A percentile compares a stretch with the other conserved stretches of the same genome.
phyloP scores from a whole-genome alignment of 371 early-diverging fungal species.

The Blakeslea trispora region DNA sequence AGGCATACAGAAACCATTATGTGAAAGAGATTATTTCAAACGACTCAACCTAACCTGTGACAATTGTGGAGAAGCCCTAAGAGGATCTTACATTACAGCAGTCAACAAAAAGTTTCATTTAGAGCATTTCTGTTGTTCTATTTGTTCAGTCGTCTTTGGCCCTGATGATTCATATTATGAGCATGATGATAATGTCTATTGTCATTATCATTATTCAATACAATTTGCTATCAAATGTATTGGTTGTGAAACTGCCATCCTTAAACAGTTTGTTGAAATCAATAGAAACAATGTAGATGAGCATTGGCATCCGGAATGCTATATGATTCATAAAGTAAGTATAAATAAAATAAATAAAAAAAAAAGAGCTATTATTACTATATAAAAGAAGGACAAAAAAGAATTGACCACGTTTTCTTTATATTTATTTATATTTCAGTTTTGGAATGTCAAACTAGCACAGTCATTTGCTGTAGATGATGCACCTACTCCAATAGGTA shows the following conservation, averaged over 20 bases:
- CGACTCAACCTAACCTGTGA: constrained; percentile 86
- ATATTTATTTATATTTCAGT: constrained; percentile 45
- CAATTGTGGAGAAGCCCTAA: constrained; percentile 85
- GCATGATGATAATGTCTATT: constrained; percentile 87
- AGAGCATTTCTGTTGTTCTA: constrained; percentile 95
- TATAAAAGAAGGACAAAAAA: no score
- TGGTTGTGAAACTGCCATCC: constrained; percentile 92
- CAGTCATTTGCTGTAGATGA: constrained; percentile 24
- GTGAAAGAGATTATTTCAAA: constrained; percentile 89
- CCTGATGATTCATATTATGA: constrained; percentile 97
- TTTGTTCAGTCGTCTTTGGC: constrained; percentile 93
- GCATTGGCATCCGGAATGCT: constrained; percentile 99
- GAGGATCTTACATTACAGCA: constrained; percentile 93
- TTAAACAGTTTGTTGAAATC: constrained; percentile 95
- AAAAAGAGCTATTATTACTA: no score
- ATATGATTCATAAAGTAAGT: constrained; percentile 90
- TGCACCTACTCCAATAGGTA: constrained; percentile 14
- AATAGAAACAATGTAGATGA: constrained; percentile 76
- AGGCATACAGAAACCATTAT: constrained; percentile 65
- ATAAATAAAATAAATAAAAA: no score
- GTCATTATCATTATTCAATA: constrained; percentile 92
- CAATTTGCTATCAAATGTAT: constrained; percentile 87
- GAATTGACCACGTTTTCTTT: neutral
- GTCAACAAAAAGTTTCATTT: constrained; percentile 91
- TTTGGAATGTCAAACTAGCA: constrained; percentile 81